Conservation (phyloP, 257 asterid genomes). For the Linaria vulgaris region DNA sequence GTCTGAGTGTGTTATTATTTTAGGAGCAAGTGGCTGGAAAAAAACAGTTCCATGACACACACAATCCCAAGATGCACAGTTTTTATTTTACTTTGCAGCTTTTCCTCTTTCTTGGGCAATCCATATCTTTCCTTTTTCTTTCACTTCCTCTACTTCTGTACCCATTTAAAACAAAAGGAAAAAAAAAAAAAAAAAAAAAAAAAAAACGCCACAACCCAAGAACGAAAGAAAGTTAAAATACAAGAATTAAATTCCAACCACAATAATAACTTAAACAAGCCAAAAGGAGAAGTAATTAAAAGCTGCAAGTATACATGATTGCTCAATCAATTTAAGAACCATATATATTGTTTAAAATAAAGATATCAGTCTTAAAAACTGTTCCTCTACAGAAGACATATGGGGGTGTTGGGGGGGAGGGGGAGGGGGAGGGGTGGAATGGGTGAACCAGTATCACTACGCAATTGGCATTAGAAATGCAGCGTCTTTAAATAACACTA, state of each 20-base stretch:
- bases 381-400: conserved; percentile 48
- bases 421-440: conserved; percentile 1
- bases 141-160: conserved; percentile 42
- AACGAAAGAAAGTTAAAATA: conserved; percentile 5
- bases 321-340: conserved; percentile 41
- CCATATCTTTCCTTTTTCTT: conserved; percentile 44
- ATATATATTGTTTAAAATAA: neutral
- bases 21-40: conserved; percentile 28
- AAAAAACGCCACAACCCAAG: conserved; percentile 29
- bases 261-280: conserved; percentile 11
- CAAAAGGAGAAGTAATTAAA: conserved; percentile 29
- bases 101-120: conserved; percentile 45
- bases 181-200: conserved; percentile 16
- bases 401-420: conserved; percentile 15
- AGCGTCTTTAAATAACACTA: conserved; percentile 66
- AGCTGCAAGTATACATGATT: conserved; percentile 41
- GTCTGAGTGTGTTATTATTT: conserved; percentile 16
- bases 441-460: conserved; percentile 32
- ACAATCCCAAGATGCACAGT: conserved; percentile 64
- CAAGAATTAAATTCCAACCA: neutral
- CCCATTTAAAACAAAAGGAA: conserved; percentile 42
- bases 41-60: conserved; percentile 30
- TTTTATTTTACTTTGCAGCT: conserved; percentile 38
- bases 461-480: conserved; percentile 44
- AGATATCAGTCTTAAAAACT: conserved; percentile 21